Percentiles rank a stretch among this genome's conserved stretches.
These are phyloP conservation scores for Lomentospora prolificans DNA, from an alignment of 2,329 filamentous ascomycete species.

Conservation along the genomic window DNA sequence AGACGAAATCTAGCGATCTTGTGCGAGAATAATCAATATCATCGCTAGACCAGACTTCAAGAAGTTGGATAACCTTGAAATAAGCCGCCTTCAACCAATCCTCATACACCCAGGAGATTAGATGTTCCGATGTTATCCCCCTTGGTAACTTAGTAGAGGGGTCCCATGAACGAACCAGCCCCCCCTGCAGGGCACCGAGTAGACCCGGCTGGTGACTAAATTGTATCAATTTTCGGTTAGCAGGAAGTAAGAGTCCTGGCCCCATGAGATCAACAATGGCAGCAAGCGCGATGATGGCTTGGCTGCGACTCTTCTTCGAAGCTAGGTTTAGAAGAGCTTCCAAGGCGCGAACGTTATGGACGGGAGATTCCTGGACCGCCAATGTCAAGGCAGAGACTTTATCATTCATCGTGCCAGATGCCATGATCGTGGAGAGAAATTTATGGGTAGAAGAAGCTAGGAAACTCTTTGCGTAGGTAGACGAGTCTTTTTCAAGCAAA, in stretches of 20 bases:
- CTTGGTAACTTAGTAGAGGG: constrained; percentile 61
- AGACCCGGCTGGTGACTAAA: constrained; percentile 76
- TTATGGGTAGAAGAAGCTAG: constrained; percentile 82
- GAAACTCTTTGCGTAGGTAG: constrained; percentile 62
- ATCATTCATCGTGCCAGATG: constrained; percentile 89
- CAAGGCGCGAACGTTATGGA: constrained; percentile 84
- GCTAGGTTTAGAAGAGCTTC: constrained; percentile 75
- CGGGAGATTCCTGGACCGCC: constrained; percentile 87
- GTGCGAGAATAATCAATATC: constrained; percentile 90
- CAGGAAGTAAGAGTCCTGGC: constrained; percentile 74
- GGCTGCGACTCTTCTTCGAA: constrained; percentile 87
- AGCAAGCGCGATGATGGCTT: constrained; percentile 84
- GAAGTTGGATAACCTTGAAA: constrained; percentile 83
- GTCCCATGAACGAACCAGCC: constrained; percentile 51
- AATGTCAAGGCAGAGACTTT: constrained; percentile 93
- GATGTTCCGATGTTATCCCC: constrained; percentile 61
- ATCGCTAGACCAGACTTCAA: constrained; percentile 89
- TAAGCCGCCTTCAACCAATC: constrained; percentile 92
- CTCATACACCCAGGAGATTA: constrained; percentile 86
- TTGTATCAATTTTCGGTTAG: constrained; percentile 67
- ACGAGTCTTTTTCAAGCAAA: constrained; percentile 69
- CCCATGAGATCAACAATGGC: constrained; percentile 92
- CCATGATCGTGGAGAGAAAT: constrained; percentile 95
- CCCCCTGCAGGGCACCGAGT: constrained; percentile 57
- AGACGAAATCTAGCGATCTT: constrained; percentile 83